Evolutionary conservation across 148 eudicot genomes (phyloP).

Genomic region (Arbutus unedo): DNA sequence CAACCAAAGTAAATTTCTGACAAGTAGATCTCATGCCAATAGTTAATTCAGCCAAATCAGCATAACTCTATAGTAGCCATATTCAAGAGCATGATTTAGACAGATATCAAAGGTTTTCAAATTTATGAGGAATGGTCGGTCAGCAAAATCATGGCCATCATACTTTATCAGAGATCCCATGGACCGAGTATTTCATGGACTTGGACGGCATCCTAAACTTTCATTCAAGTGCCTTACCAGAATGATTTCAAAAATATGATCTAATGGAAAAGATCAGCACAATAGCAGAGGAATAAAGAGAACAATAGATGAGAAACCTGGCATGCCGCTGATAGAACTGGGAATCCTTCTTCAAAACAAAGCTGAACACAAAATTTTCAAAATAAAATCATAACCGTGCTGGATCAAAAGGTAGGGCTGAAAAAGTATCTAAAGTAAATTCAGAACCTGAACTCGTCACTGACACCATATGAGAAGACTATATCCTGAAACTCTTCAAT

Average conservation of each 20-base stretch:
- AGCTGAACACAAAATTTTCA: constrained; percentile 28
- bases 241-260: not conserved
- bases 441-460: constrained; percentile 73
- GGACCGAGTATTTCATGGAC: not conserved
- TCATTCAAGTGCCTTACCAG: not conserved
- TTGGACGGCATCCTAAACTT: not conserved
- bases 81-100: not conserved
- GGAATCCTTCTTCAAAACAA: constrained; percentile 50
- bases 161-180: constrained; percentile 5
- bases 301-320: constrained; percentile 40
- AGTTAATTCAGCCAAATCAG: constrained; percentile 2
- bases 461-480: constrained; percentile 75
- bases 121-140: not conserved
- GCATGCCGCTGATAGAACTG: constrained; percentile 43
- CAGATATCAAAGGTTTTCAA: not conserved
- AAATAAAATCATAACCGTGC: not conserved
- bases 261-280: not conserved
- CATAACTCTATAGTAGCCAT: not conserved
- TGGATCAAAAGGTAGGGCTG: constrained; percentile 1
- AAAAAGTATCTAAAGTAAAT: not conserved
- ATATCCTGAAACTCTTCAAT: constrained; percentile 68
- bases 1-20: not conserved
- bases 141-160: not conserved
- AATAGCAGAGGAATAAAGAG: not conserved
- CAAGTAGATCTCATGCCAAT: not conserved